Evolutionary conservation across 2,329 filamentous ascomycete species (phyloP), one percentile per base, ranked within the genome.

Genomic region (Esteya vermicola): DNA sequence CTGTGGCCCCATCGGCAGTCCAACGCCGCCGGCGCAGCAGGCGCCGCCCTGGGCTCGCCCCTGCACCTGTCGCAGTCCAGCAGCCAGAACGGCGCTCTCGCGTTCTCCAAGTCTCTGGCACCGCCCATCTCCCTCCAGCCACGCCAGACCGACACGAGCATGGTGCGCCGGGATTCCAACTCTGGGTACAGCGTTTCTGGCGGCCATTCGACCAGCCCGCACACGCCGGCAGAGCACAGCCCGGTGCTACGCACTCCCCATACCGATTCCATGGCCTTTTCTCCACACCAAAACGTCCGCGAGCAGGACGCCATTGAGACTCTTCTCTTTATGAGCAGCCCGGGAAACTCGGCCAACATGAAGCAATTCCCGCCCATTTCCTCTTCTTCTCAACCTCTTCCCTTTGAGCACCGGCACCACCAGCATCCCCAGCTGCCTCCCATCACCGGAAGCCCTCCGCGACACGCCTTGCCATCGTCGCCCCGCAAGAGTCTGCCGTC

Each of bases 291-390:
- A 46, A 76, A 75, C 19, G 62, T 72, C 9, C 72, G 81, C 38
- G 84, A 91, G 53, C 81, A 86, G 52, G 84, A 89, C 51, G 84
- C 84, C 6, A 76, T 89, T 35, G 83, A 88, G 53, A 81, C 81
- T 1, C 60, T 91, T 20, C 64, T 89, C 21, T 86, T 88, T 52
- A 81, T 91, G 75, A 85, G 82, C 51, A 84, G 79, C 46, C 81
- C 81, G 0, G 78, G 78, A 14, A 82, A 84, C 55, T 80, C 79
- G 33, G 65, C 71, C 32, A 76, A 74, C 44, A 57, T 78, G 49
- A 73, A 73, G 46, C 70, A 72, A 44, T 75, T 75, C 43, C 65
- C 41, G 1, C 49, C 57, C 12, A 57, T n/a, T n/a, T n/a, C n/a
- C n/a, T n/a, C 61, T 2, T 57, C 61, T 2, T 53, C 56, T 1